Percentiles rank a stretch among this genome's conserved stretches.
Conservation (phyloP, 2,329 filamentous ascomycete species). For the Aureobasidium mangrovei region DNA sequence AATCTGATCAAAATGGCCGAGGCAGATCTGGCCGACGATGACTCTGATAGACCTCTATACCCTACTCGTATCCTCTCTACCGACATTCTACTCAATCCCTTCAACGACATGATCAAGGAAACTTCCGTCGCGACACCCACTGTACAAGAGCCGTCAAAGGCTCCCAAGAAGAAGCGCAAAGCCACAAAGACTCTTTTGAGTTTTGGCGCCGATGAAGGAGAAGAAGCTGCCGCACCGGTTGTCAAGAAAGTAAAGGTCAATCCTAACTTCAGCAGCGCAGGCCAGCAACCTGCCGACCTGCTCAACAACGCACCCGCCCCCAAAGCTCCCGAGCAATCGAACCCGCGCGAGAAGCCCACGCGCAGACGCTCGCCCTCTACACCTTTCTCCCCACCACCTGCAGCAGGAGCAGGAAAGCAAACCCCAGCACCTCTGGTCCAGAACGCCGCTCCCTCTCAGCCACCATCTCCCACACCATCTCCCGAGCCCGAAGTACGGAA, state of each 20-base stretch:
- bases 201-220: conserved; percentile 59
- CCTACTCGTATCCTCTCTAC: conserved; percentile 66
- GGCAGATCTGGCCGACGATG: conserved; percentile 65
- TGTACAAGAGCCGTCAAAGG: conserved; percentile 36
- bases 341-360: background rate
- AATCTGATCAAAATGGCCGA: conserved; percentile 93
- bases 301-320: background rate
- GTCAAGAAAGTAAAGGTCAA: conserved; percentile 74
- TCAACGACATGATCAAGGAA: conserved; percentile 69
- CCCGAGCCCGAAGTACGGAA: conserved; percentile 19
- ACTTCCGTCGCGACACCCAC: conserved; percentile 47
- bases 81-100: conserved; percentile 74
- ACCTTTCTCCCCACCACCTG: conserved; percentile 5
- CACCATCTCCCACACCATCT: conserved; percentile 26
- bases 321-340: conserved; percentile 14
- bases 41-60: conserved; percentile 75
- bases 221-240: conserved; percentile 48
- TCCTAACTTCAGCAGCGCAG: conserved; percentile 55
- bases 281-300: conserved; percentile 21
- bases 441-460: background rate
- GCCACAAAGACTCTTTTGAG: conserved; percentile 68
- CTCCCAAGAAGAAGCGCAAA: conserved; percentile 49
- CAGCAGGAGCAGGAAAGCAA: background rate
- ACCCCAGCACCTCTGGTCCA: background rate
- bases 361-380: background rate